Base-by-base conservation (phyloP, 2,329 filamentous ascomycete genomes). In the Xylaria sp. region DNA sequence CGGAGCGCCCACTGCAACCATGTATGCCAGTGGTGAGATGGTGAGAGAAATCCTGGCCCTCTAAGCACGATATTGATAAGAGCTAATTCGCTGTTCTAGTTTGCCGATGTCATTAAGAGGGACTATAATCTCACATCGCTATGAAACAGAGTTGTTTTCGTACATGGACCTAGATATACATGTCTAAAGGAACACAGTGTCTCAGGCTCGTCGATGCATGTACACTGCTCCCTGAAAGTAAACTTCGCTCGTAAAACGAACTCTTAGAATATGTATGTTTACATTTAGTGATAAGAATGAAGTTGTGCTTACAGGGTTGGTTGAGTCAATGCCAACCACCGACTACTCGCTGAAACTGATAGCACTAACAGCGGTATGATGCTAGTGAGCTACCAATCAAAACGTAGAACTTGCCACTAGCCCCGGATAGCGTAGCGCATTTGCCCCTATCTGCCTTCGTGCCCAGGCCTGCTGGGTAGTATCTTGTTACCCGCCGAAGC, bases 21-120 rank as follows among this genome's bases (percentile, higher is more conserved):
- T 67, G 54, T 72, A 71, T 60, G 63, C 65, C 2, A 51, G 60
- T 10, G 70, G 56, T 12, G 70, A 72, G 60, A 72, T 69, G 66
- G 68, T 72, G 18, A 60, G 70, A 57, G 13, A 8, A 37, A 51
- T 28, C 41, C 25, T 41, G 2, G 8, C 31, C n/a, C 7, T 64
- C 44, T 20, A 39, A 41, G n/a, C 9, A n/a, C 25, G 20, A 41
- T 51, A 57, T 64, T 41, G 12, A 51, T 20, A 51, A 51, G 28
- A 58, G 20, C 62, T 64, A 51, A 64, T 50, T 57, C 41, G 39
- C 31, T n/a, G 8, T 20, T 57, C 13, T 50, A 64, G 62, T 41
- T 64, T 57, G 62, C 62, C n/a, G 62, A 64, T 58, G 52, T 64
- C 20, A 64, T 64, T 20, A 64, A 64, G 54, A 57, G 52, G 51